A percentile compares a stretch with the other conserved stretches of the same genome.
phyloP scores from a whole-genome alignment of 129 eudicot species.

The Centella asiatica region DNA sequence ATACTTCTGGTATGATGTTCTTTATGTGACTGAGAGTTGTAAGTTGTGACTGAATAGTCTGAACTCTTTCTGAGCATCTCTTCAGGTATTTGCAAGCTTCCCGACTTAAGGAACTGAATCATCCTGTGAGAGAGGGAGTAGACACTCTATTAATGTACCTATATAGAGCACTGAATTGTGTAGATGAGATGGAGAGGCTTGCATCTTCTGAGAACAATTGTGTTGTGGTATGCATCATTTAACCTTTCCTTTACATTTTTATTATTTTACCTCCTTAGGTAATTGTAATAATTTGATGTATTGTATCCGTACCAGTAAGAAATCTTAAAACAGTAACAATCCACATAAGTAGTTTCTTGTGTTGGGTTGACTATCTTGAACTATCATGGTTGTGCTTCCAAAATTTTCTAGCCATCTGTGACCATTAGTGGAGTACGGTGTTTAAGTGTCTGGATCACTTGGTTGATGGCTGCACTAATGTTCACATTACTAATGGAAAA shows the following conservation, averaged over 20 bases:
- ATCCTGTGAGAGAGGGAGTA: conserved; percentile 80
- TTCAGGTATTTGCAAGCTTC: conserved; percentile 63
- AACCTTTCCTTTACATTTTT: conserved; percentile 5
- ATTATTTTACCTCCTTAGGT: not conserved
- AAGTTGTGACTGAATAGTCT: not conserved
- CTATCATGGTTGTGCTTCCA: conserved; percentile 9
- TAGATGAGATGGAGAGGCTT: conserved; percentile 89
- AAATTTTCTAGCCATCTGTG: not conserved
- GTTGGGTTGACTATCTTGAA: not conserved
- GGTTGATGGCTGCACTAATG: not conserved
- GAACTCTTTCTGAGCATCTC: not conserved
- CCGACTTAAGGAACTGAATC: conserved; percentile 57
- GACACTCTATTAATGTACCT: conserved; percentile 96
- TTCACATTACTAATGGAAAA: not conserved
- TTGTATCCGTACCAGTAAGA: not conserved
- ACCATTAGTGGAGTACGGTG: not conserved
- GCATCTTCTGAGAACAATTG: conserved; percentile 94
- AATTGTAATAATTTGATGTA: not conserved
- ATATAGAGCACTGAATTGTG: conserved; percentile 67
- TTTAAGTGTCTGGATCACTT: not conserved
- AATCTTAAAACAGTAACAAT: not conserved
- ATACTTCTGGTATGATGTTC: not conserved
- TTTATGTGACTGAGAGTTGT: not conserved
- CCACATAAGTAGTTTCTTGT: not conserved
- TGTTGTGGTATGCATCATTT: conserved; percentile 62